Conservation (phyloP, 495 filamentous ascomycete species). For the Jackrogersella multiformis region DNA sequence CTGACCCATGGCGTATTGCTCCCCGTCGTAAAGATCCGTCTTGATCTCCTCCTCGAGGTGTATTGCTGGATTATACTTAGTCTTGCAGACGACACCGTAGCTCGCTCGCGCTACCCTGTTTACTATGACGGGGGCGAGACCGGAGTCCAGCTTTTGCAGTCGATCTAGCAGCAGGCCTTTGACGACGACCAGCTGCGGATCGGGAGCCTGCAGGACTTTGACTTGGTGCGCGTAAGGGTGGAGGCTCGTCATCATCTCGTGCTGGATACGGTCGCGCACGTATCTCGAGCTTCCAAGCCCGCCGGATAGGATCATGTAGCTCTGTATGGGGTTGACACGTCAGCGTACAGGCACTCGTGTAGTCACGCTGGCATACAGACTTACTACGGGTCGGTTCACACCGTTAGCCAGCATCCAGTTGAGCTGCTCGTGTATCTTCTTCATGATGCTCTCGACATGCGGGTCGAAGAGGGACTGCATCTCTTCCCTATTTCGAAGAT, state of each 20-base stretch:
- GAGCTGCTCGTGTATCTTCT: slow-evolving; percentile 64
- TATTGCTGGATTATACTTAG: slow-evolving; percentile 55
- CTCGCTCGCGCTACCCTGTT: slow-evolving; percentile 63
- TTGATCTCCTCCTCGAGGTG: slow-evolving; percentile 56
- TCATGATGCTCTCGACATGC: slow-evolving; percentile 63
- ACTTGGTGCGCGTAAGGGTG: slow-evolving; percentile 54
- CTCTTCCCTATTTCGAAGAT: slow-evolving; percentile 50
- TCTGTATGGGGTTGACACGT: slow-evolving; percentile 37
- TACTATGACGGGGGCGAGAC: slow-evolving; percentile 51
- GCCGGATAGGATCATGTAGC: slow-evolving; percentile 68
- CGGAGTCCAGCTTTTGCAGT: slow-evolving; percentile 58
- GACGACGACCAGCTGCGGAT: slow-evolving; percentile 68
- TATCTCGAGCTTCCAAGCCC: slow-evolving; percentile 74
- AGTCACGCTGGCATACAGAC: background rate
- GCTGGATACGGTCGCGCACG: slow-evolving; percentile 57
- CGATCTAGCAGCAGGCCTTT: slow-evolving; percentile 65
- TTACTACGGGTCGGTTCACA: slow-evolving; percentile 59
- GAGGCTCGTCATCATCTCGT: slow-evolving; percentile 48
- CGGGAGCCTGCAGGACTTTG: slow-evolving; percentile 58
- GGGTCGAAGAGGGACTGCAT: slow-evolving; percentile 64
- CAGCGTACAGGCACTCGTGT: background rate
- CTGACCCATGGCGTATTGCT: slow-evolving; percentile 59
- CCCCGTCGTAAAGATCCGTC: slow-evolving; percentile 56
- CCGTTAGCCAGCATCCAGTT: slow-evolving; percentile 57
- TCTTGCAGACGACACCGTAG: slow-evolving; percentile 63